phyloP scores from a whole-genome alignment of 805 yeast genomes.

The Kuraishia cidri region DNA sequence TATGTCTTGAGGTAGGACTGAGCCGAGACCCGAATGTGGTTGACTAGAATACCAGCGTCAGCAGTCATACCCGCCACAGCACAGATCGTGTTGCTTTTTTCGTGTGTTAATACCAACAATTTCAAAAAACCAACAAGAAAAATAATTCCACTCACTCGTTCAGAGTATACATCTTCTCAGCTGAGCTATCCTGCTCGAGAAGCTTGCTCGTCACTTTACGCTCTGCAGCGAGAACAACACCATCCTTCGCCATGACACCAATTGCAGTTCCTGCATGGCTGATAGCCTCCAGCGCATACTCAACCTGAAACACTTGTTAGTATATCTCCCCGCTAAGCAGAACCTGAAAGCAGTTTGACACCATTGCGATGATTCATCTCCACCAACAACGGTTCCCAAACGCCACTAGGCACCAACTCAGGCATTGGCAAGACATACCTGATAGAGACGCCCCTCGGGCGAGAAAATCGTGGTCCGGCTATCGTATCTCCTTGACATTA shows the following conservation, averaged over 20 bases:
- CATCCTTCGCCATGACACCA: conserved; percentile 70
- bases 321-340: neutral
- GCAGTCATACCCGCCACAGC: conserved; percentile 99
- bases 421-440: conserved; percentile 34
- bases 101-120: conserved; percentile 7
- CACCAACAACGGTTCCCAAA: too few relatives aligned
- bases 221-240: conserved; percentile 95
- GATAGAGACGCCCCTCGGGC: conserved; percentile 97
- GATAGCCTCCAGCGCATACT: conserved; percentile 90
- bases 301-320: conserved; percentile 38
- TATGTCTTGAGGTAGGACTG: conserved; percentile 81
- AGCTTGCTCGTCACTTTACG: conserved; percentile 89
- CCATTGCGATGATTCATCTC: too few relatives aligned
- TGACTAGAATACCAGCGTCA: conserved; percentile 87
- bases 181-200: conserved; percentile 86
- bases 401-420: neutral
- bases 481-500: conserved; percentile 96
- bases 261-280: conserved; percentile 79
- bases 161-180: conserved; percentile 84
- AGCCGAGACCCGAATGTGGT: conserved; percentile 77
- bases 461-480: conserved; percentile 97
- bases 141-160: conserved; percentile 41
- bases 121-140: conserved; percentile 2
- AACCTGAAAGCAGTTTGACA: too few relatives aligned
- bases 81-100: conserved; percentile 51